These are phyloP conservation scores for Candida sp. DNA, from an alignment of 1,139 yeast genomes.

Conservation along the genomic window DNA sequence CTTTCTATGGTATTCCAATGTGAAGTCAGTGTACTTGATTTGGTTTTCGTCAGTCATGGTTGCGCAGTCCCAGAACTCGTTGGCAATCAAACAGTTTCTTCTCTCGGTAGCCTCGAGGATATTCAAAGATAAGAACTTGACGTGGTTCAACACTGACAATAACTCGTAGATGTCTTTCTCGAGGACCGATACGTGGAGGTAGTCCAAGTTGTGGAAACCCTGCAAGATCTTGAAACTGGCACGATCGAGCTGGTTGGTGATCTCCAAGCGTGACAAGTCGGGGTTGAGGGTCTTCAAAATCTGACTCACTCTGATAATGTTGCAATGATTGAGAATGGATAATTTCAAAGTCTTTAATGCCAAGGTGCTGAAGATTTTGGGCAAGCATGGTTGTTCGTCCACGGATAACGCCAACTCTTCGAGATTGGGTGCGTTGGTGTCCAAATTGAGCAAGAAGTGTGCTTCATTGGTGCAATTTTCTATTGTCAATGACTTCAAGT, in stretches of 20 bases:
- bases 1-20: conserved; percentile 13
- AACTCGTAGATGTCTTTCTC: conserved; percentile 13
- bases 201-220: conserved; percentile 14
- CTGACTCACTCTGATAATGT: not conserved
- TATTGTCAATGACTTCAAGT: conserved; percentile 10
- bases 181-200: conserved; percentile 13
- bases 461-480: conserved; percentile 14
- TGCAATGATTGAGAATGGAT: conserved; percentile 4
- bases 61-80: conserved; percentile 13
- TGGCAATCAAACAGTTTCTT: conserved; percentile 13
- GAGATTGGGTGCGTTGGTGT: conserved; percentile 2
- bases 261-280: conserved; percentile 1
- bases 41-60: conserved; percentile 8
- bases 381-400: conserved; percentile 8
- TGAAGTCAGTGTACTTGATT: conserved; percentile 13
- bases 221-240: conserved; percentile 5
- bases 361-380: conserved; percentile 5
- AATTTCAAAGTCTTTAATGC: conserved; percentile 4
- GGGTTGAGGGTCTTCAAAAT: not conserved
- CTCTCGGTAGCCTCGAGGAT: conserved; percentile 11
- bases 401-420: conserved; percentile 5
- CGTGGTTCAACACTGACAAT: conserved; percentile 7
- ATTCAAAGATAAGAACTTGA: conserved; percentile 9
- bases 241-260: conserved; percentile 2
- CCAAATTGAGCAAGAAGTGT: conserved; percentile 4